phyloP scores from a whole-genome alignment of 345 rosid species.

The Gossypium mustelinum region DNA sequence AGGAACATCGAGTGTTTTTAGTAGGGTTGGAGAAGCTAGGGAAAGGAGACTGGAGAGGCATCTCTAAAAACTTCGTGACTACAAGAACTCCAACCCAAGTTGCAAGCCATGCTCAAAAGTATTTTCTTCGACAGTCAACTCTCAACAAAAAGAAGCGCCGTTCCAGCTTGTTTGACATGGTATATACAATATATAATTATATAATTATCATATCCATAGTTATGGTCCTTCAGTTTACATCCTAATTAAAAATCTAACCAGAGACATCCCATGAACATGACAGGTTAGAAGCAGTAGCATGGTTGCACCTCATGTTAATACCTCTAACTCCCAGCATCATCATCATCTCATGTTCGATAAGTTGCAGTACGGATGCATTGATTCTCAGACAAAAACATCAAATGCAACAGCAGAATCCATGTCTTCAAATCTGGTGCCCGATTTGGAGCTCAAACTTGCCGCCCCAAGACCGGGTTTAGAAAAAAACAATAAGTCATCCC shows the following conservation, averaged over 20 bases:
- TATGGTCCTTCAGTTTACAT: too few species aligned
- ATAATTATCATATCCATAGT: too few species aligned
- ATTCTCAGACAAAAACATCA: constrained; percentile 18
- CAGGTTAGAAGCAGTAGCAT: constrained; percentile 23
- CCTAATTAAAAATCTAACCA: background rate
- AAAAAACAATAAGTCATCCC: constrained; percentile 23
- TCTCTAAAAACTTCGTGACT: constrained; percentile 49
- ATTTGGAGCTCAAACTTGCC: constrained; percentile 53
- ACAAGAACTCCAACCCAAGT: constrained; percentile 76
- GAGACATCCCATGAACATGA: background rate
- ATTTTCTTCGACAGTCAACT: constrained; percentile 49
- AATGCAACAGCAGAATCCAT: constrained; percentile 7
- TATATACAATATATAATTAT: background rate
- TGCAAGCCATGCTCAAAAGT: constrained; percentile 73
- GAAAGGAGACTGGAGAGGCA: constrained; percentile 77
- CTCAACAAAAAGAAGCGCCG: constrained; percentile 56
- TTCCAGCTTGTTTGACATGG: constrained; percentile 64
- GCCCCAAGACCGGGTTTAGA: constrained; percentile 31
- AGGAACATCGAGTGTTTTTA: constrained; percentile 52
- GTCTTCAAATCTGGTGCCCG: constrained; percentile 18
- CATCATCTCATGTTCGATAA: background rate
- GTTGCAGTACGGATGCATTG: constrained; percentile 7
- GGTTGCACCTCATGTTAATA: background rate
- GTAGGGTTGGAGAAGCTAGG: constrained; percentile 59
- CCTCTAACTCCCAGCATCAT: background rate